phyloP scores from a whole-genome alignment of 345 rosid species.

The Mallotus nudiflorus region DNA sequence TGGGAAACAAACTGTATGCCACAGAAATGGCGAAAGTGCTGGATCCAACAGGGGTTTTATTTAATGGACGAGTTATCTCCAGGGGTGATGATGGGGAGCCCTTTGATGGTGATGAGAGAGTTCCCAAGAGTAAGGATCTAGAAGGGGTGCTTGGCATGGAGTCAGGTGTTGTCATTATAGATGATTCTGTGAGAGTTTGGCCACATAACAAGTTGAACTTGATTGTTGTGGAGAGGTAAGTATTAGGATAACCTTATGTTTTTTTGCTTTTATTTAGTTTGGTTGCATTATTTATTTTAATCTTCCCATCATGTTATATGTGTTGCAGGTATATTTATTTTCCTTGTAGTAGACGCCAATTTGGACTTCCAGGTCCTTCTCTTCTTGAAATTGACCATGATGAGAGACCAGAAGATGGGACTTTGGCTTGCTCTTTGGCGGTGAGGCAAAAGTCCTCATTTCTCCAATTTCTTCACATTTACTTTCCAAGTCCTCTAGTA shows the following conservation, averaged over 20 bases:
- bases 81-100: constrained; percentile 95
- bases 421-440: constrained; percentile 88
- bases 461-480: neutral
- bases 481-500: neutral
- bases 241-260: neutral
- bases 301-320: neutral
- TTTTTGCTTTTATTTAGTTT: neutral
- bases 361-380: constrained; percentile 94
- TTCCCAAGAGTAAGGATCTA: constrained; percentile 92
- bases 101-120: constrained; percentile 81
- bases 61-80: constrained; percentile 93
- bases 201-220: constrained; percentile 89
- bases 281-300: neutral
- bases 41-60: constrained; percentile 81
- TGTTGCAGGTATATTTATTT: constrained; percentile 86
- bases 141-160: constrained; percentile 99
- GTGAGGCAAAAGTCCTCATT: constrained; percentile 46
- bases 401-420: constrained; percentile 96
- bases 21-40: constrained; percentile 99
- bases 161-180: constrained; percentile 90
- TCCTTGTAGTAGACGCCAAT: constrained; percentile 96
- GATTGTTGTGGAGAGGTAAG: constrained; percentile 92
- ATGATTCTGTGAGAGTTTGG: constrained; percentile 98
- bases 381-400: constrained; percentile 98
- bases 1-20: constrained; percentile 99